Conservation (phyloP, 2,329 filamentous ascomycete genomes). For the Paracoccidioides lutzii region DNA sequence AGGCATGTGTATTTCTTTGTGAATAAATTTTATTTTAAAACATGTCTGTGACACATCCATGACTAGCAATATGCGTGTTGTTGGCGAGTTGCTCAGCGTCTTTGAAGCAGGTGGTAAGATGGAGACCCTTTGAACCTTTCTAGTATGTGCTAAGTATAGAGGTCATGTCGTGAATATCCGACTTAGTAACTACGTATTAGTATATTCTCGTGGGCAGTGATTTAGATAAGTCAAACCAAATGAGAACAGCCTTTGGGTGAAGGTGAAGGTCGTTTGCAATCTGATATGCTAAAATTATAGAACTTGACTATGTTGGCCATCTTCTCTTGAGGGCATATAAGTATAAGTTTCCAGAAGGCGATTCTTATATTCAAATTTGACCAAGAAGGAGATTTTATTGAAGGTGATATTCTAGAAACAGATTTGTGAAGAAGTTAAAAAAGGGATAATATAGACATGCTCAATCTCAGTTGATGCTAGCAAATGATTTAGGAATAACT, state of each 20-base stretch:
- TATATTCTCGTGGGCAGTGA: not conserved
- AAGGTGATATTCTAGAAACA: not conserved
- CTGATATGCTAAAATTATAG: not conserved
- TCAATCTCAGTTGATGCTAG: no score
- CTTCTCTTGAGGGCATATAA: not conserved
- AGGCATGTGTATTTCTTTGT: not conserved
- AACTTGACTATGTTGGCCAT: conserved; percentile 1
- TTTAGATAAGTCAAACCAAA: not conserved
- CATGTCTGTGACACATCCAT: not conserved
- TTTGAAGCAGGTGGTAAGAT: conserved; percentile 1
- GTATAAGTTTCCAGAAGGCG: not conserved
- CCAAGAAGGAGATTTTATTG: not conserved
- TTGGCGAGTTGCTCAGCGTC: not conserved
- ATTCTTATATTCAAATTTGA: not conserved
- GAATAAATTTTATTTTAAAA: not conserved
- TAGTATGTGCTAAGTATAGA: not conserved
- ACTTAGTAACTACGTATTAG: not conserved
- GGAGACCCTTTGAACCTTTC: conserved; percentile 1
- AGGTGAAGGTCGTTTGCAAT: not conserved
- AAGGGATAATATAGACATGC: not conserved
- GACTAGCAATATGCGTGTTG: conserved; percentile 2
- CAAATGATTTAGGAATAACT: no score
- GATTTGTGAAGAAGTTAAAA: not conserved
- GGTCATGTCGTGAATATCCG: not conserved
- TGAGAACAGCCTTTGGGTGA: not conserved